Percentiles rank a stretch among this genome's conserved stretches.
Conservation (phyloP, 768 basidiomycete genomes). For the Boletus fagicola region DNA sequence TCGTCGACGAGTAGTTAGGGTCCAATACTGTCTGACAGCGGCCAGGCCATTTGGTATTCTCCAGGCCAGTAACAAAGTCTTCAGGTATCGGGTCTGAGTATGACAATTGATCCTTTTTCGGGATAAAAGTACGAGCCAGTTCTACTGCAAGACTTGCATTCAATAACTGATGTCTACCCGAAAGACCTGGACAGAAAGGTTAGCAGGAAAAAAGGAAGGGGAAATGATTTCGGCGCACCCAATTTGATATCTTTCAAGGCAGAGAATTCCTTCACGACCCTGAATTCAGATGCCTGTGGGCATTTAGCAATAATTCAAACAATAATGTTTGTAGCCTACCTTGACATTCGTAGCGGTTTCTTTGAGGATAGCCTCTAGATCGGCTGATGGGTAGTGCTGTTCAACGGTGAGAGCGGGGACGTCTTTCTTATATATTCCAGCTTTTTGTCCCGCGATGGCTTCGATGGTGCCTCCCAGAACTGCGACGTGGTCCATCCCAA, state of each 20-base stretch:
- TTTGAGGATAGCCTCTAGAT: conserved; percentile 66
- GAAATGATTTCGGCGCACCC: conserved; percentile 41
- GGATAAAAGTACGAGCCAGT: conserved; percentile 66
- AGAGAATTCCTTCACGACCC: conserved; percentile 52
- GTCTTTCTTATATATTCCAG: conserved; percentile 92
- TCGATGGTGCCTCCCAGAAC: conserved; percentile 84
- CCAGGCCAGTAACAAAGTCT: conserved; percentile 59
- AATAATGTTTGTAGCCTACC: conserved; percentile 37
- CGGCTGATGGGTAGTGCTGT: conserved; percentile 71
- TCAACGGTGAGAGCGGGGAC: conserved; percentile 84
- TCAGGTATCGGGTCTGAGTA: conserved; percentile 40
- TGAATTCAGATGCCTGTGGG: conserved; percentile 64
- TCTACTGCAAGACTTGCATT: conserved; percentile 87
- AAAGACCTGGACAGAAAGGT: conserved; percentile 54
- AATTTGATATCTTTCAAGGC: conserved; percentile 56
- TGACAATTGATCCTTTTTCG: conserved; percentile 24
- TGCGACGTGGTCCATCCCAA: conserved; percentile 89
- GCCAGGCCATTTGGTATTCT: conserved; percentile 84
- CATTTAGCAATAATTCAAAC: not conserved
- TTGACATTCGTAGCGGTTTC: conserved; percentile 64
- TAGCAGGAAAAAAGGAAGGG: not conserved
- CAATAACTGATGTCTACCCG: conserved; percentile 80
- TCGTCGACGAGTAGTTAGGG: conserved; percentile 46
- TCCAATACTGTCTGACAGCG: conserved; percentile 85
- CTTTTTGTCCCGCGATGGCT: conserved; percentile 95